Evolutionary conservation across 2,329 filamentous ascomycete species (phyloP).

Genomic region (Colletotrichum lupini): DNA sequence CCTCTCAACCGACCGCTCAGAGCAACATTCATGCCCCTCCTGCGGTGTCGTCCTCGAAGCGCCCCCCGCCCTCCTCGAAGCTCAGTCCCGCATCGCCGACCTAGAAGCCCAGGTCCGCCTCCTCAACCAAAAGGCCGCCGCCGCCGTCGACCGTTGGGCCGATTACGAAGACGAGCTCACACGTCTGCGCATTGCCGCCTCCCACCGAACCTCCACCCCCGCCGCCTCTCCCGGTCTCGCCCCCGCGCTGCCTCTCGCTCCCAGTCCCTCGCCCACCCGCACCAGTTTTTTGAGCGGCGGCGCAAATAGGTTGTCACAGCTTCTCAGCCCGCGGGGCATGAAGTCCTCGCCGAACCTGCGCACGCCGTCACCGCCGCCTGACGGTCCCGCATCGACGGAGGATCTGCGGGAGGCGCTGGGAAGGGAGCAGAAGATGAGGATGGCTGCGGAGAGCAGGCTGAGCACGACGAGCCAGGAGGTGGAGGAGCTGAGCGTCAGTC

Average conservation of each 20-base stretch:
- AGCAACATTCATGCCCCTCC: slow-evolving; percentile 57
- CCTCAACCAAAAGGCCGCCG: slow-evolving; percentile 77
- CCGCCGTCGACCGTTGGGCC: slow-evolving; percentile 73
- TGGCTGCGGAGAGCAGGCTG: slow-evolving; percentile 75
- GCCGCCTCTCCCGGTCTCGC: slow-evolving; percentile 34
- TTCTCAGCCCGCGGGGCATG: slow-evolving; percentile 52
- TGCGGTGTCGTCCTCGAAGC: slow-evolving; percentile 58
- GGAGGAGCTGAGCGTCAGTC: slow-evolving; percentile 78
- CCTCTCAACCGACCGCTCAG: slow-evolving; percentile 34
- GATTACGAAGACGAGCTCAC: slow-evolving; percentile 85
- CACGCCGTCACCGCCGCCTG: slow-evolving; percentile 35
- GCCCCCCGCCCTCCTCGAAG: slow-evolving; percentile 58
- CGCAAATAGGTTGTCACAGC: slow-evolving; percentile 55
- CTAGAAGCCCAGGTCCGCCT: slow-evolving; percentile 77
- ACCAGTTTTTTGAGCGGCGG: slow-evolving; percentile 60
- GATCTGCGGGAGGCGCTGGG: slow-evolving; percentile 73
- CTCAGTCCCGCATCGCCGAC: slow-evolving; percentile 72
- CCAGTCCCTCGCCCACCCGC: slow-evolving; percentile 46
- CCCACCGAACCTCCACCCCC: slow-evolving; percentile 38
- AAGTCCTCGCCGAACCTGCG: slow-evolving; percentile 57
- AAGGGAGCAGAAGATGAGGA: slow-evolving; percentile 74
- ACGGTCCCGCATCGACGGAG: slow-evolving; percentile 46
- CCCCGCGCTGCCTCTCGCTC: slow-evolving; percentile 37
- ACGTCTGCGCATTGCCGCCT: slow-evolving; percentile 57
- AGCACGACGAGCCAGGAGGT: slow-evolving; percentile 77